Evolutionary conservation across 2,329 filamentous ascomycete genomes (phyloP).

Genomic region (Dryadomyces quercus-mongolicae): DNA sequence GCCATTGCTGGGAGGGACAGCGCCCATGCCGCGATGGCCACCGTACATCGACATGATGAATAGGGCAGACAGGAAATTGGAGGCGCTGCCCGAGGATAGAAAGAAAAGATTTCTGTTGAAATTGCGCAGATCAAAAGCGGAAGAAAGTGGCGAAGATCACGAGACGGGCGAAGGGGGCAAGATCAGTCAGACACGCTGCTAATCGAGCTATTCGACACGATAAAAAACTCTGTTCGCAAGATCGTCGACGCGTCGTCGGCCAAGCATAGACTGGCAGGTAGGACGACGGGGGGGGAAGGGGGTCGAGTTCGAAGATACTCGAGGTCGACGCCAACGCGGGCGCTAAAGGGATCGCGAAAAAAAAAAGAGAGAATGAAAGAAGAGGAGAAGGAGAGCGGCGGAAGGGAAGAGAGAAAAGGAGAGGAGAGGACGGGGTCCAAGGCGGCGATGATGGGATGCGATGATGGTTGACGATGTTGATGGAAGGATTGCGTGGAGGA

Average conservation of each 20-base stretch:
- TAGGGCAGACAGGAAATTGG: background rate
- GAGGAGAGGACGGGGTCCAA: background rate
- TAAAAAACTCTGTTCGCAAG: background rate
- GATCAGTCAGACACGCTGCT: background rate
- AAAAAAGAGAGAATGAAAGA: background rate
- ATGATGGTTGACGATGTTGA: constrained; percentile 1
- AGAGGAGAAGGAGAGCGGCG: background rate
- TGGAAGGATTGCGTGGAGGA: background rate
- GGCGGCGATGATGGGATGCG: background rate
- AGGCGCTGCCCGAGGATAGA: background rate
- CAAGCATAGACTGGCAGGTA: background rate
- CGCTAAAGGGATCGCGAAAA: background rate
- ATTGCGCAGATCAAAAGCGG: background rate
- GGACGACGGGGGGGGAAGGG: background rate
- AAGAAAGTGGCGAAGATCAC: background rate
- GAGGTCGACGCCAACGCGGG: background rate
- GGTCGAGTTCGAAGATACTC: background rate
- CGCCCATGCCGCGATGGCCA: constrained; percentile 69
- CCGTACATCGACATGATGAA: constrained; percentile 64
- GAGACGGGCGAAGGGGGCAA: background rate
- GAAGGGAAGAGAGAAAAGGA: background rate
- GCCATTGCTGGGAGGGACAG: constrained; percentile 41
- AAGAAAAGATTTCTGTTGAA: background rate
- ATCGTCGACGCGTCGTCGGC: background rate
- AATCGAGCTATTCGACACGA: background rate